phyloP scores from a whole-genome alignment of 345 rosid genomes.

The Linum tenue region DNA sequence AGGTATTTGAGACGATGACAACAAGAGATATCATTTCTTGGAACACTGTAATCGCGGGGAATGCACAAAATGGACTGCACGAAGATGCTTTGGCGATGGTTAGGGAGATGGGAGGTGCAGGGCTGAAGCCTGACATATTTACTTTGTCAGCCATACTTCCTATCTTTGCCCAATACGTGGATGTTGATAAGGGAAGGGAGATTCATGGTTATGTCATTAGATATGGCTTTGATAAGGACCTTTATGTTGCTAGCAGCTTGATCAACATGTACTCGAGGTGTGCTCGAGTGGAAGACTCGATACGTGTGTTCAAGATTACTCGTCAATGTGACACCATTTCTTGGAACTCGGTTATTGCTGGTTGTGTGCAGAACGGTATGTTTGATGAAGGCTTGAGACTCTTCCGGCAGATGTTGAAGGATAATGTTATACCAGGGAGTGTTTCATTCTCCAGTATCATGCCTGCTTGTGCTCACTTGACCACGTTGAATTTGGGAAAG shows the following conservation, averaged over 20 bases:
- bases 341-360: slow-evolving; percentile 72
- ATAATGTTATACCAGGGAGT: slow-evolving; percentile 44
- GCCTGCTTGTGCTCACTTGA: slow-evolving; percentile 78
- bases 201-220: slow-evolving; percentile 69
- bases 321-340: slow-evolving; percentile 49
- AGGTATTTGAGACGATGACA: slow-evolving; percentile 67
- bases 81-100: slow-evolving; percentile 59
- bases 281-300: slow-evolving; percentile 38
- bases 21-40: slow-evolving; percentile 67
- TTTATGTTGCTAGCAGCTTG: slow-evolving; percentile 59
- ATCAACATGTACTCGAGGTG: slow-evolving; percentile 84
- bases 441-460: slow-evolving; percentile 67
- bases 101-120: slow-evolving; percentile 47
- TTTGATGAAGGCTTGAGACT: slow-evolving; percentile 52
- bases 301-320: slow-evolving; percentile 34
- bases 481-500: slow-evolving; percentile 60
- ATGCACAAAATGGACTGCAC: slow-evolving; percentile 54
- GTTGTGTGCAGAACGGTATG: slow-evolving; percentile 61
- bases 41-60: slow-evolving; percentile 70
- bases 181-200: slow-evolving; percentile 63
- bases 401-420: slow-evolving; percentile 53
- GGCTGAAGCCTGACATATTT: slow-evolving; percentile 61
- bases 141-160: slow-evolving; percentile 79
- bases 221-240: slow-evolving; percentile 41
- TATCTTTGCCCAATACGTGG: slow-evolving; percentile 51